Base-by-base conservation (phyloP, 2,329 filamentous ascomycete species). In the Beauveria asiatica region DNA sequence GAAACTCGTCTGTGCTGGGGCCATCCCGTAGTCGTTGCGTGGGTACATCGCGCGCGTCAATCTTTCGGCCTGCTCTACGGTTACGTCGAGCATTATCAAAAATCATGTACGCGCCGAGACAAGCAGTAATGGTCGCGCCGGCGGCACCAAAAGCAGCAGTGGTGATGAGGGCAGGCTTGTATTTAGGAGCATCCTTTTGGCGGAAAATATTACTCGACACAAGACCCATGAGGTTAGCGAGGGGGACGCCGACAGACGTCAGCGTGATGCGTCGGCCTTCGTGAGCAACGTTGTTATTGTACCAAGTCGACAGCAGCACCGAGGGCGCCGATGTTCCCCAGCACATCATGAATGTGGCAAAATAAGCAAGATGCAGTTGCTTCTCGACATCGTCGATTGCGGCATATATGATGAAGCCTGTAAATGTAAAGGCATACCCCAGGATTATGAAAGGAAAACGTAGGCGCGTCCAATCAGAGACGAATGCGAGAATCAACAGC, bases 231-330 rank as follows among this genome's bases (percentile, higher is more conserved):
- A 91, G 70, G 64, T 92, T 92, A 3, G 88, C 89, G 10, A 90
- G 70, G 0, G 89, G 88, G 0, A 92, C 88, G 25, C 85, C 87
- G 19, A 92, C 80, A 30, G 83, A 86, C 0, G 88, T 92, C 16
- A 91, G 76, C 0, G 86, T 78, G 6, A 90, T 79, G 51, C 89
- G 85, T 42, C 85, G 83, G 61, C 86, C 86, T 72, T 92, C 89
- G 67, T 92, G 82, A 1, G 88, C 88, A 60, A 91, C 82, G 69
- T 93, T 93, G 76, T 92, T 92, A 74, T 90, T 92, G 74, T 91
- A 92, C 86, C 70, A 76, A 30, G 60, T 83, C 77, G 65, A 84
- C 75, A 86, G 76, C 13, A 92, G 76, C 9, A 92, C 88, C 0
- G 84, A 88, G 0, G 89, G 88, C 0, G 88, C 88, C 1, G 84